Evolutionary conservation across 2,329 filamentous ascomycete species (phyloP).

Genomic region (Didymella sp.): DNA sequence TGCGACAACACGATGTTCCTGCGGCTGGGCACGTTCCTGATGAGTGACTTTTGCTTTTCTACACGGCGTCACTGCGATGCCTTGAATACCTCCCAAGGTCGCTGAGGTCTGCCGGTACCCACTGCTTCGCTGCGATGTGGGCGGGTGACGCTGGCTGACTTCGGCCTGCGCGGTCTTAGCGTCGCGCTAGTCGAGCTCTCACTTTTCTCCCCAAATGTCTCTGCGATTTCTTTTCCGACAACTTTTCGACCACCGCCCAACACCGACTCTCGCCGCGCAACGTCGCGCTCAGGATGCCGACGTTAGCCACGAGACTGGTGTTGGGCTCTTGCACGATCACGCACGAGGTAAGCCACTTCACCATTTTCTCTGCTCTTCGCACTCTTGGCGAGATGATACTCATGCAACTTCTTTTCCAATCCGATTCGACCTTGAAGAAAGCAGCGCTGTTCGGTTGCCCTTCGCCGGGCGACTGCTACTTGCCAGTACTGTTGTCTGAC

Average conservation of each 20-base stretch:
- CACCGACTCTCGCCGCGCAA: slow-evolving; percentile 11
- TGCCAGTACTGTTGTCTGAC: slow-evolving; percentile 90
- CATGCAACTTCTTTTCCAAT: slow-evolving; percentile 84
- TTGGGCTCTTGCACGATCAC: slow-evolving; percentile 2
- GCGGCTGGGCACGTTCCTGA: not conserved
- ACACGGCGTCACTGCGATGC: not conserved
- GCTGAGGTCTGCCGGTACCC: slow-evolving; percentile 1
- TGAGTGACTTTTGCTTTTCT: not conserved
- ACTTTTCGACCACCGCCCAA: slow-evolving; percentile 18
- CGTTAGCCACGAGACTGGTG: not conserved
- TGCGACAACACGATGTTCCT: not conserved
- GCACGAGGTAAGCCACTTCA: slow-evolving; percentile 27
- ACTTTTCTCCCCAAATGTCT: slow-evolving; percentile 32
- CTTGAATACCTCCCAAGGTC: not conserved
- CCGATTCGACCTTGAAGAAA: slow-evolving; percentile 89
- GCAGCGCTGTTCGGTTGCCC: slow-evolving; percentile 68
- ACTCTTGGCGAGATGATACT: slow-evolving; percentile 73
- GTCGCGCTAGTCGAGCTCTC: slow-evolving; percentile 24
- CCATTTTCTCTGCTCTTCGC: slow-evolving; percentile 21
- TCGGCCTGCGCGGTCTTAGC: slow-evolving; percentile 8
- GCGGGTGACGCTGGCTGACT: slow-evolving; percentile 6
- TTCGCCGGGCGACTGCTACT: slow-evolving; percentile 78
- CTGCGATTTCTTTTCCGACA: slow-evolving; percentile 19
- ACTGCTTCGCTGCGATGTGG: not conserved
- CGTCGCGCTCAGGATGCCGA: slow-evolving; percentile 11